Base-by-base conservation (phyloP, 345 rosid species). In the Alliaria petiolata region DNA sequence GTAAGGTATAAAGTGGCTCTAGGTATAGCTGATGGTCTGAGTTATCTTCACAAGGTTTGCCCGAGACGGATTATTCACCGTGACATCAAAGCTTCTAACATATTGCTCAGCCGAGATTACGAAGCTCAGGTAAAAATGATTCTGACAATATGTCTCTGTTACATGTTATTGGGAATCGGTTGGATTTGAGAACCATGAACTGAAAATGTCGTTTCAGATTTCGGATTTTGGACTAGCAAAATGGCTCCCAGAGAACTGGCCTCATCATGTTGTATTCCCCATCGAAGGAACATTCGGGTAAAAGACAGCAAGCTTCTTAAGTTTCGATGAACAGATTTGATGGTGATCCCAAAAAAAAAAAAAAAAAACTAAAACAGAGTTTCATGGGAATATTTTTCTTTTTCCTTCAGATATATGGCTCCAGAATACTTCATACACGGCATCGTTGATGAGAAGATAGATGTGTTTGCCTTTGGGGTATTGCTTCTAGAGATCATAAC, bases 211-310 rank as follows among this genome's bases (percentile, higher is more conserved):
- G 2, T 36, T 45, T 54, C 78, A 87, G 92, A 82, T 89, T 42
- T 85, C 90, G 6, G 87, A 84, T 81, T 93, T 91, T 30, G 98
- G 98, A 59, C 80, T 91, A 47, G 98, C 98, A 11, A 93, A 93
- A 77, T 93, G 98, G 98, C 96, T 93, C 0, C 98, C 98, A 13
- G 93, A 90, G 59, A 93, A 87, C 62, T 93, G 98, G 90, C 72
- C 82, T 81, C 89, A 90, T 72, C 98, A 87, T 66, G 81, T 87
- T 45, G 92, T 90, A 26, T 88, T 78, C 79, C 97, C 93, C 0
- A 89, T 93, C 11, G 98, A 90, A 72, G 98, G 97, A 74, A 93
- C 98, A 49, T 89, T 93, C 54, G 98, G 98, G 98, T 88, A 62
- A 65, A 63, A 49, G 82, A 50, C 57, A 20, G 17, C 17, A 19